These are phyloP conservation scores for Aspergillus oerlinghausenensis DNA, from an alignment of 2,329 filamentous ascomycete genomes.

Conservation along the genomic window DNA sequence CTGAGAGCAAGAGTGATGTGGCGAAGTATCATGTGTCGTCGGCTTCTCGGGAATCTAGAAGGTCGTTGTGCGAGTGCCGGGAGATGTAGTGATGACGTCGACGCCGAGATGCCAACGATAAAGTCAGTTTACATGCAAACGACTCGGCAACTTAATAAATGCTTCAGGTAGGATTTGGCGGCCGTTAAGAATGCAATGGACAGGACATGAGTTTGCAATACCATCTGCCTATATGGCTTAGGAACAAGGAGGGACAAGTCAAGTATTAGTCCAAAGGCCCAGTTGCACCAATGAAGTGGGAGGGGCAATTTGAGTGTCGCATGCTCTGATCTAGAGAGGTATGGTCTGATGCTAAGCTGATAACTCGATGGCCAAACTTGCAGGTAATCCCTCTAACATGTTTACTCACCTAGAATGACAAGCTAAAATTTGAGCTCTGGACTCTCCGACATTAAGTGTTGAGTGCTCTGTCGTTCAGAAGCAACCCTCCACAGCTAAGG, in stretches of 20 bases:
- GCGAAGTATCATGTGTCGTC: background rate
- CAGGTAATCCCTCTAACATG: background rate
- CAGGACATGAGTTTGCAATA: background rate
- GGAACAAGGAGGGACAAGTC: background rate
- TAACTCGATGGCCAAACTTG: background rate
- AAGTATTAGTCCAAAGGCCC: background rate
- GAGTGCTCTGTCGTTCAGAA: background rate
- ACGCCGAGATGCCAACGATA: background rate
- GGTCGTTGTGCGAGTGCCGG: conserved; percentile 3
- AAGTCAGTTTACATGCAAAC: background rate
- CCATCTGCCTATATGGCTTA: background rate
- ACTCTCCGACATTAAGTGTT: background rate
- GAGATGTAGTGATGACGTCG: conserved; percentile 33
- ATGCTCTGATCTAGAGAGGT: background rate
- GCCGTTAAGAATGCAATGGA: background rate
- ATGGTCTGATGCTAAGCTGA: conserved; percentile 4
- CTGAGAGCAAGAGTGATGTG: background rate
- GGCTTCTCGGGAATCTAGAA: background rate
- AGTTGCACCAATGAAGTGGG: background rate
- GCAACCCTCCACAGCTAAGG: background rate
- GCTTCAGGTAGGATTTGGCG: background rate
- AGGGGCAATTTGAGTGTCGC: background rate
- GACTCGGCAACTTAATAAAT: background rate
- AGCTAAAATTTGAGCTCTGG: background rate
- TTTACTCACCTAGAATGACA: background rate